Evolutionary conservation across 331 rosid genomes (phyloP).

Genomic region (Phaseolus coccineus): DNA sequence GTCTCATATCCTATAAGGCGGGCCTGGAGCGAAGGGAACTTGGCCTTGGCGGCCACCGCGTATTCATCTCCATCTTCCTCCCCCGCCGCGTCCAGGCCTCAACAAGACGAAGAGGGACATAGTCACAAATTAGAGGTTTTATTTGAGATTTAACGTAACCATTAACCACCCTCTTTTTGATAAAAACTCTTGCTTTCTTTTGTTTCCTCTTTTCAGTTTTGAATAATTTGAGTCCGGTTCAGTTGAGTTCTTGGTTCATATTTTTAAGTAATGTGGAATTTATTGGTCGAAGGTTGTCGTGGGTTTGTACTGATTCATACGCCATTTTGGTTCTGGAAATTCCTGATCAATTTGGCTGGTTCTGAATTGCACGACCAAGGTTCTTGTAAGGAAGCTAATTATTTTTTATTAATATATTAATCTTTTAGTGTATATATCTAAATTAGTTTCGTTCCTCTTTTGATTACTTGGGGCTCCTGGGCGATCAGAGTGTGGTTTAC

Average conservation of each 20-base stretch:
- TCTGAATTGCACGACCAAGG: constrained; percentile 8
- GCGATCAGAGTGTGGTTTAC: background rate
- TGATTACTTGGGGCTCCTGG: background rate
- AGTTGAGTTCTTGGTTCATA: background rate
- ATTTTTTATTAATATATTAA: background rate
- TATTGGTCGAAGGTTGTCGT: constrained; percentile 8
- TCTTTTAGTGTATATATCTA: background rate
- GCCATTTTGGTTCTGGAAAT: constrained; percentile 14
- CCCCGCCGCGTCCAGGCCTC: constrained; percentile 11
- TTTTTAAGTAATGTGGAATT: background rate
- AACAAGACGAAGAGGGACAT: background rate
- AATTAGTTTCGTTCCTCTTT: background rate
- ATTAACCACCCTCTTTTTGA: background rate
- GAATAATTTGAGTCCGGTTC: constrained; percentile 35
- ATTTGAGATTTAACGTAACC: constrained; percentile 14
- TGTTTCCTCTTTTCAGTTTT: background rate
- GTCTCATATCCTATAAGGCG: constrained; percentile 54
- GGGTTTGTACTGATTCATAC: background rate
- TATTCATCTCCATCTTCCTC: constrained; percentile 51
- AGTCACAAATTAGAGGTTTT: constrained; percentile 4
- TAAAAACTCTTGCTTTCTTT: background rate
- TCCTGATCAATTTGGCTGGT: constrained; percentile 21
- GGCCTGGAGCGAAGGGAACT: constrained; percentile 56
- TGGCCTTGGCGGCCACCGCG: constrained; percentile 38
- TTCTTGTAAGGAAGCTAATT: constrained; percentile 35